Conservation (phyloP, 140 eudicot genomes). For the Senecio squalidus region DNA sequence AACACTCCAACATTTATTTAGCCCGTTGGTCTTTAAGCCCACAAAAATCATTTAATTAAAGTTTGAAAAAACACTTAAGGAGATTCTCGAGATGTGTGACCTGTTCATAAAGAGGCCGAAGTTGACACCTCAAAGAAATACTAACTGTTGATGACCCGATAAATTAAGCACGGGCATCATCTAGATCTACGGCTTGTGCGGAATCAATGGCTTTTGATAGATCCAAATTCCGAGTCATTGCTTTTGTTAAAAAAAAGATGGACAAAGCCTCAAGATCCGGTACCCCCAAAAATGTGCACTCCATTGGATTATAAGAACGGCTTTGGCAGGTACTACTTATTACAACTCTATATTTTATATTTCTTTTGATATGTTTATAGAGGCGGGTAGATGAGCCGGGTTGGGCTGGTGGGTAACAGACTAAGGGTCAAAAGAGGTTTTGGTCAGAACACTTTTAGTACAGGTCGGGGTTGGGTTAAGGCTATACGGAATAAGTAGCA, state of each 20-base stretch:
- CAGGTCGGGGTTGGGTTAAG: no score
- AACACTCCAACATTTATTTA: no score
- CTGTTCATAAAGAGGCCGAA: no score
- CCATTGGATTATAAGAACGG: slow-evolving; percentile 92
- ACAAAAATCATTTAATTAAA: no score
- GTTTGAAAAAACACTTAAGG: neutral
- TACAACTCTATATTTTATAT: neutral
- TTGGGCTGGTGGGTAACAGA: slow-evolving; percentile 5
- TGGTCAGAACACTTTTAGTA: no score
- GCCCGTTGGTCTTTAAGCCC: no score
- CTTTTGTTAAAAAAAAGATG: slow-evolving; percentile 96
- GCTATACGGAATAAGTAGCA: no score
- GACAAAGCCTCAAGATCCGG: slow-evolving; percentile 88
- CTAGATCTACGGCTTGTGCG: slow-evolving; percentile 91
- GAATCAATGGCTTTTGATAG: slow-evolving; percentile 97
- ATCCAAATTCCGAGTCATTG: slow-evolving; percentile 81
- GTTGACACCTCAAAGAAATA: no score
- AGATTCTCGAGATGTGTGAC: neutral
- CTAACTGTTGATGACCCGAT: slow-evolving; percentile 9
- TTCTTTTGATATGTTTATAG: neutral
- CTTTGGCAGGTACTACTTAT: slow-evolving; percentile 90
- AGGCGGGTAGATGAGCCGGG: neutral
- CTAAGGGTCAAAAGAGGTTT: no score
- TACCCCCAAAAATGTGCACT: slow-evolving; percentile 65
- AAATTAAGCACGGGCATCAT: slow-evolving; percentile 82